Evolutionary conservation across 768 basidiomycete genomes (phyloP), one percentile per base, ranked within the genome.

Genomic region (Lepiota venenata): DNA sequence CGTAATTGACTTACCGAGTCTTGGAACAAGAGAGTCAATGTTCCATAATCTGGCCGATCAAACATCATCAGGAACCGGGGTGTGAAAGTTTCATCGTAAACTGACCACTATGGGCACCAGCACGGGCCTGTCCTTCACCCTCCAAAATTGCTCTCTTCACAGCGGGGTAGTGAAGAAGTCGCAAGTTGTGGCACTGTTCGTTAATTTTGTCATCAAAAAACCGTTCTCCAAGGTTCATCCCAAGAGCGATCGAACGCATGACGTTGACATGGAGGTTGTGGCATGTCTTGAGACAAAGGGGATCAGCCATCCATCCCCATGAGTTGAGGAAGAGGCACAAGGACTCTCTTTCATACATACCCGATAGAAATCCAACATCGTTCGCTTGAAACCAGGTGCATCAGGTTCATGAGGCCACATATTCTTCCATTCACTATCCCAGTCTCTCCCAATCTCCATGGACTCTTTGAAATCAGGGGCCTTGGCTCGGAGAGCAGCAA

Each of bases 361-460:
- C 74, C 85, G 77, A 65, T 84, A 91, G 70, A 94, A 94, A 53
- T 78, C 72, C 58, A 91, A 69, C 85, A 89, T 90, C 2, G 81
- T 84, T 20, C 72, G 65, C 64, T 85, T 87, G 72, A 92, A 94
- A 8, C 66, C 75, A 0, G 90, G 87, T 1, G 72, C 81, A 48
- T 83, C 77, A 2, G 56, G 62, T 61, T 89, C 83, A 40, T 72
- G 69, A 3, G 88, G 91, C 92, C 93, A 94, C 59, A 78, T 77
- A 65, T 95, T 95, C 56, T 80, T 83, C 85, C 86, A 91, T 37
- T 70, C 75, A 14, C 78, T 72, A 59, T 89, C 90, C 83, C 87
- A 88, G 55, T 95, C 91, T 21, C 87, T 78, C 27, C 93, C 91
- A 42, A 95, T 93, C 67, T 95, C 92, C 84, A 94, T 91, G 7